phyloP scores from a whole-genome alignment of 768 basidiomycete genomes.

The Agaricus blazei region DNA sequence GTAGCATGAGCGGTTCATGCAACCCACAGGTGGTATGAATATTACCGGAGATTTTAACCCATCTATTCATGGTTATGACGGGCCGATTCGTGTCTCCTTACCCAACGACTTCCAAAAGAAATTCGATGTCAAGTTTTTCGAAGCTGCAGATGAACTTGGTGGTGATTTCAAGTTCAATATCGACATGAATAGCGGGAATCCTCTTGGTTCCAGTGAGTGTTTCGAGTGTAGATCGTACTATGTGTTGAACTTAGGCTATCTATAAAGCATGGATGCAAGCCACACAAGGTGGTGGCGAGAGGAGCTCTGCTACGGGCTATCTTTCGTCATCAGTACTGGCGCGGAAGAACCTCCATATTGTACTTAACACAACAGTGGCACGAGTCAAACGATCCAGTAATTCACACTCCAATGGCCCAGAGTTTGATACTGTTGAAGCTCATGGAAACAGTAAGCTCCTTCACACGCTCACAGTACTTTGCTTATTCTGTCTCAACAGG shows the following conservation, averaged over 20 bases:
- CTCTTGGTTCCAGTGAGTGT: slow-evolving; percentile 25
- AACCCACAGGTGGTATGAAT: slow-evolving; percentile 33
- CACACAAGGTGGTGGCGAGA: slow-evolving; percentile 20
- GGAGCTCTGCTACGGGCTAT: slow-evolving; percentile 26
- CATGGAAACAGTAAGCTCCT: too few species aligned
- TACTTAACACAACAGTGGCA: slow-evolving; percentile 24
- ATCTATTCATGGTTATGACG: slow-evolving; percentile 27
- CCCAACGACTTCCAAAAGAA: slow-evolving; percentile 20
- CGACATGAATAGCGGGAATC: slow-evolving; percentile 25
- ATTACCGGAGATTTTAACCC: slow-evolving; percentile 32
- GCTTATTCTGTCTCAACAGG: too few species aligned
- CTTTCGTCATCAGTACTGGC: slow-evolving; percentile 17
- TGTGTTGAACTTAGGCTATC: neutral
- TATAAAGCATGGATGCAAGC: slow-evolving; percentile 17
- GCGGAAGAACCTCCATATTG: slow-evolving; percentile 25
- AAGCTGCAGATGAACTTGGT: slow-evolving; percentile 23
- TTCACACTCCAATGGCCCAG: neutral
- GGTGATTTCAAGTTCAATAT: slow-evolving; percentile 21
- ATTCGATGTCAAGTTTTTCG: slow-evolving; percentile 25
- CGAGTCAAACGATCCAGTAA: slow-evolving; percentile 12
- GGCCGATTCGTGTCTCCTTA: slow-evolving; percentile 26
- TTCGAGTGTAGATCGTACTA: neutral
- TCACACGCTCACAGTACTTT: too few species aligned
- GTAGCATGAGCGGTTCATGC: slow-evolving; percentile 31
- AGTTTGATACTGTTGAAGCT: too few species aligned